These are phyloP conservation scores for Hypholoma sublateritium DNA, from an alignment of 768 basidiomycete genomes.

Conservation along the genomic window DNA sequence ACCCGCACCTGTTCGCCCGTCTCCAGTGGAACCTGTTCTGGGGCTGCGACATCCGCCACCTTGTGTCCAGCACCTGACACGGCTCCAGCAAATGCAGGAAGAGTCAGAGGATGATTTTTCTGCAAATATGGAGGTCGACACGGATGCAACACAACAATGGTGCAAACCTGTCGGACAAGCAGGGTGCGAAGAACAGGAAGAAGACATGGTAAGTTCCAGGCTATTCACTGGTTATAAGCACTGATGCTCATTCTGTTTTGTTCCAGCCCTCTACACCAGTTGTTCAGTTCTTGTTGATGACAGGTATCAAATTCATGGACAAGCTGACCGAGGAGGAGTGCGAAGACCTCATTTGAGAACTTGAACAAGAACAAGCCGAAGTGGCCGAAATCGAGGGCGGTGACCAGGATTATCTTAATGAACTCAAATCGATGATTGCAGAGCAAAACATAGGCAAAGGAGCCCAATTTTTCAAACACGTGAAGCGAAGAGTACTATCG, in stretches of 20 bases:
- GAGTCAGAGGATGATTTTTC: slow-evolving; percentile 13
- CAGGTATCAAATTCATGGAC: slow-evolving; percentile 82
- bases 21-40: slow-evolving; percentile 2
- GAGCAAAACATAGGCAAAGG: slow-evolving; percentile 70
- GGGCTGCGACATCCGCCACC: slow-evolving; percentile 2
- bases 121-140: slow-evolving; percentile 21
- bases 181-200: slow-evolving; percentile 39
- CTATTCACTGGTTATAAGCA: slow-evolving; percentile 6
- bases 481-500: slow-evolving; percentile 54
- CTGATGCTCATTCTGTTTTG: not conserved
- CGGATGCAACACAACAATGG: slow-evolving; percentile 51
- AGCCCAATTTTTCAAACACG: slow-evolving; percentile 58
- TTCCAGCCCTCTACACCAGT: slow-evolving; percentile 71
- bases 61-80: not conserved
- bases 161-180: slow-evolving; percentile 41
- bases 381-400: slow-evolving; percentile 74
- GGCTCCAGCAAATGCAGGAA: slow-evolving; percentile 1
- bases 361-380: slow-evolving; percentile 66
- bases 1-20: slow-evolving; percentile 23
- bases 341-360: slow-evolving; percentile 59
- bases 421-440: slow-evolving; percentile 72
- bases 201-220: slow-evolving; percentile 33
- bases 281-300: slow-evolving; percentile 77
- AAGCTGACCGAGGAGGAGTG: slow-evolving; percentile 73
- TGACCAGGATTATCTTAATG: slow-evolving; percentile 74